Conservation (phyloP, 192 early-diverging fungal species). For the Coemansia sp. region DNA sequence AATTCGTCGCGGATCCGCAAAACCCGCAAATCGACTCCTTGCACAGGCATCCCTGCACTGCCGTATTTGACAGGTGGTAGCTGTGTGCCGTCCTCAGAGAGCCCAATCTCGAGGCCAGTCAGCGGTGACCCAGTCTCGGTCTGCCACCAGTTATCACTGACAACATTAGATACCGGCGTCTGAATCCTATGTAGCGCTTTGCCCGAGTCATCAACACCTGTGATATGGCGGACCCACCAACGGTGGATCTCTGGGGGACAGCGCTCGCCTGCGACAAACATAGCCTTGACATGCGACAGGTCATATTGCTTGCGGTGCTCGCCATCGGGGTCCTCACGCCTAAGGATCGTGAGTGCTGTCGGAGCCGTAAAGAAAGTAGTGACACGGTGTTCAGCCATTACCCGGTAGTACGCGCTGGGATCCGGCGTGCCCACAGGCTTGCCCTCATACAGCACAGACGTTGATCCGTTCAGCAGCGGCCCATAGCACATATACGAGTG, state of each 20-base stretch:
- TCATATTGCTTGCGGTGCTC: slow-evolving; percentile 57
- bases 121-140: slow-evolving; percentile 86
- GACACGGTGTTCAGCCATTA: slow-evolving; percentile 74
- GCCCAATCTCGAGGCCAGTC: slow-evolving; percentile 66
- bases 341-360: slow-evolving; percentile 79
- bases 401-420: slow-evolving; percentile 74
- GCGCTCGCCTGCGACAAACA: slow-evolving; percentile 83
- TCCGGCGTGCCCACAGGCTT: slow-evolving; percentile 82
- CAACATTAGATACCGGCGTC: slow-evolving; percentile 38
- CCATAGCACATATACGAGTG: slow-evolving; percentile 84
- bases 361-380: slow-evolving; percentile 79
- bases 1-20: slow-evolving; percentile 56
- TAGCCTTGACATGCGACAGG: slow-evolving; percentile 59
- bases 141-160: slow-evolving; percentile 89
- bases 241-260: slow-evolving; percentile 75
- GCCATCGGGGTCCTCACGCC: slow-evolving; percentile 74
- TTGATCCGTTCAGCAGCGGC: slow-evolving; percentile 73
- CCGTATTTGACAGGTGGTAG: slow-evolving; percentile 58
- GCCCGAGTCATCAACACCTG: slow-evolving; percentile 14
- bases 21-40: slow-evolving; percentile 74
- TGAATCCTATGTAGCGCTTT: slow-evolving; percentile 14
- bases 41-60: slow-evolving; percentile 72
- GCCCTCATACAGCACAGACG: slow-evolving; percentile 82
- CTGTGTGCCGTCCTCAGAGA: slow-evolving; percentile 32
- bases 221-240: slow-evolving; percentile 52